phyloP scores from a whole-genome alignment of 176 grass and related monocot genomes.

The Oryza meridionalis region DNA sequence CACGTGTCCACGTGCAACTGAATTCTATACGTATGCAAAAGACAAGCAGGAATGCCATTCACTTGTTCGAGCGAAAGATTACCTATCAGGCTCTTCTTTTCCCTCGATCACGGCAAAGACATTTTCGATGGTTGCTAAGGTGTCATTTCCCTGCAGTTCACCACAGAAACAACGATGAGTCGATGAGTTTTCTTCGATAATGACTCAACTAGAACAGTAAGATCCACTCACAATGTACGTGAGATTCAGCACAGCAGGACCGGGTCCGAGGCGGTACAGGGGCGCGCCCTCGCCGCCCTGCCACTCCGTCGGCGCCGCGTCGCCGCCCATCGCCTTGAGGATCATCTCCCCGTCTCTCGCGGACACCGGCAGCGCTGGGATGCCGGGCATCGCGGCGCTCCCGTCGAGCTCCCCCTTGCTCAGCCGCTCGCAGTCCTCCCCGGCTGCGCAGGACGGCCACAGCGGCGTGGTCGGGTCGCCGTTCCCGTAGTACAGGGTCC shows the following conservation, averaged over 20 bases:
- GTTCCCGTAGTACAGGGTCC: constrained; percentile 54
- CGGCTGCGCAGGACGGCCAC: constrained; percentile 62
- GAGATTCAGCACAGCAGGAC: constrained; percentile 73
- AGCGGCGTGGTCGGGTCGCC: constrained; percentile 81
- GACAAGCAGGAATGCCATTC: neutral
- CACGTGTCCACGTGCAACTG: neutral
- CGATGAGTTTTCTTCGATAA: neutral
- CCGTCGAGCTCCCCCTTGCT: constrained; percentile 56
- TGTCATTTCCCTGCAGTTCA: constrained; percentile 68
- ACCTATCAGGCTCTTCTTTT: constrained; percentile 86
- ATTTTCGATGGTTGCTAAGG: constrained; percentile 77
- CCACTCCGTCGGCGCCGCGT: constrained; percentile 70
- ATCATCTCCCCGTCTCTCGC: constrained; percentile 71
- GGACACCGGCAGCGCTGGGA: constrained; percentile 83
- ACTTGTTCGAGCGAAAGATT: constrained; percentile 16
- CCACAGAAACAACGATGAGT: neutral
- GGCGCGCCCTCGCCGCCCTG: constrained; percentile 67
- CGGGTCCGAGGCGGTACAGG: constrained; percentile 74
- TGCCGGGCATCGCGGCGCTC: constrained; percentile 61
- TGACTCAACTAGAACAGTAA: neutral
- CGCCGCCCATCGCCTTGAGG: constrained; percentile 61
- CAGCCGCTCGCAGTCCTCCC: constrained; percentile 69
- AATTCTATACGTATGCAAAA: neutral
- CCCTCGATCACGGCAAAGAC: constrained; percentile 91
- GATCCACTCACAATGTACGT: constrained; percentile 67